Evolutionary conservation across 2,329 filamentous ascomycete species (phyloP), one percentile per base, ranked within the genome.

Genomic region (Ophiostoma angusticollis): DNA sequence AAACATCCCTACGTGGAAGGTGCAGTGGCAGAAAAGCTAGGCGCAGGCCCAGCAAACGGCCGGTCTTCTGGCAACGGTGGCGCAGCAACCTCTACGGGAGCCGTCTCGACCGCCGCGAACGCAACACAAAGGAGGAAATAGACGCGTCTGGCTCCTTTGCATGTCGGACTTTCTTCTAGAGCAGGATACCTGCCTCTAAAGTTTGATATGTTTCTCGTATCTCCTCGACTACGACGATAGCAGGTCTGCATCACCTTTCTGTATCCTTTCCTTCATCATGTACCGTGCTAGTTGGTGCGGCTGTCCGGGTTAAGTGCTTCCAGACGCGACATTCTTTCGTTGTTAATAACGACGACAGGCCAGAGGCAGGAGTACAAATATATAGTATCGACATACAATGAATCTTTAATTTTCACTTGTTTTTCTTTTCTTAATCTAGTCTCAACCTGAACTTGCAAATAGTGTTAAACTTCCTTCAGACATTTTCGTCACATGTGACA

Each of bases 1-100:
- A 98, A 98, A 72, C 79, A 96, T 51, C 75, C 74, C 17, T 68
- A 70, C 47, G 62, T 67, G 18, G 69, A 72, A 51, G 60, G 9
- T 8, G 38, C 42, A 12, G 14, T 19, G 4, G 29, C 17, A 6
- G 22, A 35, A 22, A 40, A 33, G 28, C 8, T 22, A 6, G 24
- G n/a, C 17, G 21, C 19, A 9, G 21, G 14, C 32, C 9, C n/a
- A 12, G 22, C 22, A 5, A 37, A 30, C n/a, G 25, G 29, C 24
- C 29, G 21, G 33, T 19, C 36, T 9, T 14, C 37, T 13, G 31
- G 17, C 11, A 25, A 23, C 27, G 28, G 30, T 13, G 31, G 23
- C 37, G 2, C 16, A 4, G 30, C 40, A 14, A 13, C 25, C 2
- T 35, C 31, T 13, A 39, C 35, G n/a, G n/a, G n/a, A 16, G 30